Evolutionary conservation across 805 yeast species (phyloP).

Genomic region (Candida silvatica): DNA sequence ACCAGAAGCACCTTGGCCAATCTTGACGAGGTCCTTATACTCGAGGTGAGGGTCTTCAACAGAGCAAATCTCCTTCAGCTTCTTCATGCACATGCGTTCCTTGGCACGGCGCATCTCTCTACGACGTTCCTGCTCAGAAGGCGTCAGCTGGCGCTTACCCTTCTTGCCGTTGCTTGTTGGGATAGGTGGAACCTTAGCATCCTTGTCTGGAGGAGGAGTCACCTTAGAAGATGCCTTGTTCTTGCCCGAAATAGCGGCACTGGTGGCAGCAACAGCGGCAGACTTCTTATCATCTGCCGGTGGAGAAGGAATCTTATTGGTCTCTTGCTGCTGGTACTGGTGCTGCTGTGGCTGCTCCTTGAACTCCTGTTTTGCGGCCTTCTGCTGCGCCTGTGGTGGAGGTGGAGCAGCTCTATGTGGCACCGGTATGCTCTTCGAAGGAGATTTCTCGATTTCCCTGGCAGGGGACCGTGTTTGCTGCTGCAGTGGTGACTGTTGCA

Average conservation of each 20-base stretch:
- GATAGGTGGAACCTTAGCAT: slow-evolving; percentile 20
- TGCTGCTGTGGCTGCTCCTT: no score
- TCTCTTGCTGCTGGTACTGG: no score
- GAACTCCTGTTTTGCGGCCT: not conserved
- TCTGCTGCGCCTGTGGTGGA: not conserved
- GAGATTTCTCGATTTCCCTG: not conserved
- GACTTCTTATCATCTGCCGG: not conserved
- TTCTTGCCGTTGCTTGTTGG: slow-evolving; percentile 12
- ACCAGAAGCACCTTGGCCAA: slow-evolving; percentile 98
- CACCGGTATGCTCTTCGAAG: not conserved
- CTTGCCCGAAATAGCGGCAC: no score
- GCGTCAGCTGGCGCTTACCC: slow-evolving; percentile 31
- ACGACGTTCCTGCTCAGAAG: slow-evolving; percentile 55
- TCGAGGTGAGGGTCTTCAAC: slow-evolving; percentile 73
- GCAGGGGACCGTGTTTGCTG: not conserved
- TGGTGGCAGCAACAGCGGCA: not conserved
- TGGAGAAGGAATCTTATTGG: no score
- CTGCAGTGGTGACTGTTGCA: not conserved
- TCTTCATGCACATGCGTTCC: slow-evolving; percentile 64
- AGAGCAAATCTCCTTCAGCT: slow-evolving; percentile 68
- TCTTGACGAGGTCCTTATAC: slow-evolving; percentile 65
- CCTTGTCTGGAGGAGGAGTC: not conserved
- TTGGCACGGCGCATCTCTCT: slow-evolving; percentile 71
- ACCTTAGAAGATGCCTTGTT: no score
- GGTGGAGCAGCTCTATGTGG: not conserved